These are phyloP conservation scores for Pancytospora philotis DNA, from an alignment of 371 early-diverging fungal genomes.

Conservation along the genomic window DNA sequence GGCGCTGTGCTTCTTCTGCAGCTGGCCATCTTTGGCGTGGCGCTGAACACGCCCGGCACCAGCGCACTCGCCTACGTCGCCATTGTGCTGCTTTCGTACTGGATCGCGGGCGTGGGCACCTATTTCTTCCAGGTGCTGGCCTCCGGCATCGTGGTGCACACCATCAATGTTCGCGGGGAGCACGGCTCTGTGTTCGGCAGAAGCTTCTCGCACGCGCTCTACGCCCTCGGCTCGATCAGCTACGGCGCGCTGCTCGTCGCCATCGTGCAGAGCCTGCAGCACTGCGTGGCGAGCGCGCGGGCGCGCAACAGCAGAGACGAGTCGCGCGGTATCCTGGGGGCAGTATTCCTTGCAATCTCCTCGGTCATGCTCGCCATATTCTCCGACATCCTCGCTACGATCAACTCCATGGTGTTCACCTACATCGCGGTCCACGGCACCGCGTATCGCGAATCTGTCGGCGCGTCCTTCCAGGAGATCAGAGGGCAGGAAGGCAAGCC, in stretches of 20 bases:
- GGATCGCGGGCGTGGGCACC: background rate
- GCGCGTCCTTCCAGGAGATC: background rate
- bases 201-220: background rate
- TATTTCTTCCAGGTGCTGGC: background rate
- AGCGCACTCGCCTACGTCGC: background rate
- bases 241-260: constrained; percentile 16
- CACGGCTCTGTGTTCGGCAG: background rate
- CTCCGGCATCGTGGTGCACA: background rate
- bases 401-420: constrained; percentile 15
- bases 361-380: constrained; percentile 5
- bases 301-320: background rate
- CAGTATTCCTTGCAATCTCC: background rate
- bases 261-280: background rate
- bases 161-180: background rate
- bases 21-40: background rate
- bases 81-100: background rate
- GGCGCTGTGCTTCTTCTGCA: background rate
- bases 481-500: background rate
- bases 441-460: constrained; percentile 12
- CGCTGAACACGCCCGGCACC: background rate
- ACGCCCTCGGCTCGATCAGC: constrained; percentile 10
- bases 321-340: background rate
- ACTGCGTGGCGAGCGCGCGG: background rate
- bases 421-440: constrained; percentile 10
- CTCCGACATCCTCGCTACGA: background rate